These are phyloP conservation scores for Cladosporium phlei DNA, from an alignment of 2,329 filamentous ascomycete species.

Conservation along the genomic window DNA sequence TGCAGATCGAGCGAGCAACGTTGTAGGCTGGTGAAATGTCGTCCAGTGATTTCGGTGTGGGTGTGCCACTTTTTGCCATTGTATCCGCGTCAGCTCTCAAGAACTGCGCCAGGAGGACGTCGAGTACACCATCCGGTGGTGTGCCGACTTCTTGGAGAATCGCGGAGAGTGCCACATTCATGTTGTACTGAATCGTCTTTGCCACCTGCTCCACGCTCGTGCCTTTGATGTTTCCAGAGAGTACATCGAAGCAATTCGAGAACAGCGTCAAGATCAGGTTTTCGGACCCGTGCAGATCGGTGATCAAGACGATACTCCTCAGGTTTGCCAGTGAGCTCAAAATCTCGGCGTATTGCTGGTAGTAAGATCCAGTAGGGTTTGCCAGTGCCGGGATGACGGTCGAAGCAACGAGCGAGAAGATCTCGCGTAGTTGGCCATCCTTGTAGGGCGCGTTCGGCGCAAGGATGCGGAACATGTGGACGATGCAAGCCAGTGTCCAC, in stretches of 20 bases:
- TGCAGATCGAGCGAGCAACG: conserved; percentile 94
- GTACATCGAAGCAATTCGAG: conserved; percentile 83
- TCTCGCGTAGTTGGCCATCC: conserved; percentile 86
- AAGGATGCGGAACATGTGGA: conserved; percentile 87
- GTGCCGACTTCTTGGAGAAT: conserved; percentile 80
- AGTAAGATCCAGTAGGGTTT: conserved; percentile 83
- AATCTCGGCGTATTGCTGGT: conserved; percentile 87
- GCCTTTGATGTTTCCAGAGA: conserved; percentile 71
- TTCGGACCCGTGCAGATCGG: conserved; percentile 79
- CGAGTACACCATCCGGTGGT: conserved; percentile 76
- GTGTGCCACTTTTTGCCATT: conserved; percentile 44
- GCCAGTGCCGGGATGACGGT: conserved; percentile 79
- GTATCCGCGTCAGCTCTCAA: conserved; percentile 71
- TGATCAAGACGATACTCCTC: conserved; percentile 88
- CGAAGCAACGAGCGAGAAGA: conserved; percentile 83
- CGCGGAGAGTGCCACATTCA: conserved; percentile 78
- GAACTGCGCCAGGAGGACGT: conserved; percentile 94
- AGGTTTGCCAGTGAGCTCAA: conserved; percentile 83
- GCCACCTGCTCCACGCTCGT: conserved; percentile 75
- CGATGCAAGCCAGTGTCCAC: conserved; percentile 80
- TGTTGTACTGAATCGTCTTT: conserved; percentile 89
- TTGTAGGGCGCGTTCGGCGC: conserved; percentile 95
- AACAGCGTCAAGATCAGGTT: conserved; percentile 77
- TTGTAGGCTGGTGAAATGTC: conserved; percentile 89
- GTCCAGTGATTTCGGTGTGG: conserved; percentile 49